Conservation (phyloP, 495 filamentous ascomycete genomes). For the Xylaria sp. region DNA sequence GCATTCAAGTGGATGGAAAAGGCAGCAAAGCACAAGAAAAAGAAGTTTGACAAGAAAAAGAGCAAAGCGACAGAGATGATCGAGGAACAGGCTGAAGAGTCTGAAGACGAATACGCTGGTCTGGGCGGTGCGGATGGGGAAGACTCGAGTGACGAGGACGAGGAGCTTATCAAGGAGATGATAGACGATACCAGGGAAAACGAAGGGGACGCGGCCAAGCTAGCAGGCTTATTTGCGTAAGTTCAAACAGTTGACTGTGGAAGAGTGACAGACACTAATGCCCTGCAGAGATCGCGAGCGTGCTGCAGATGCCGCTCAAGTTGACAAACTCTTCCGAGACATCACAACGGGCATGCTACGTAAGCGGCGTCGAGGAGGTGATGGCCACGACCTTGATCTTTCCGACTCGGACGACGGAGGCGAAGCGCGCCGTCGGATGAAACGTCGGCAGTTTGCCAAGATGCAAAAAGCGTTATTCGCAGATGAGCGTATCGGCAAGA, state of each 20-base stretch:
- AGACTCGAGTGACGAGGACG: conserved; percentile 74
- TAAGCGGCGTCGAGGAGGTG: conserved; percentile 65
- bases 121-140: conserved; percentile 91
- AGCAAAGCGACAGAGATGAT: conserved; percentile 88
- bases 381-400: conserved; percentile 76
- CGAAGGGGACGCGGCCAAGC: conserved; percentile 76
- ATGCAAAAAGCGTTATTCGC: conserved; percentile 88
- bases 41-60: conserved; percentile 80
- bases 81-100: conserved; percentile 94
- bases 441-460: conserved; percentile 85
- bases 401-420: conserved; percentile 88
- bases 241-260: conserved; percentile 46
- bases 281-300: conserved; percentile 66
- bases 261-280: conserved; percentile 4
- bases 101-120: conserved; percentile 97
- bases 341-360: conserved; percentile 86
- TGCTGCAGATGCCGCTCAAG: conserved; percentile 77
- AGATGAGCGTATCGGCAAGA: conserved; percentile 89
- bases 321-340: conserved; percentile 89
- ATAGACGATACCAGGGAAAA: conserved; percentile 78
- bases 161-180: conserved; percentile 74
- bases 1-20: conserved; percentile 83
- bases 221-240: conserved; percentile 90
- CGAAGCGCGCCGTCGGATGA: conserved; percentile 76
- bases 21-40: conserved; percentile 65